Base-by-base conservation (phyloP, 768 basidiomycete species). In the Lentinula guzmanii region DNA sequence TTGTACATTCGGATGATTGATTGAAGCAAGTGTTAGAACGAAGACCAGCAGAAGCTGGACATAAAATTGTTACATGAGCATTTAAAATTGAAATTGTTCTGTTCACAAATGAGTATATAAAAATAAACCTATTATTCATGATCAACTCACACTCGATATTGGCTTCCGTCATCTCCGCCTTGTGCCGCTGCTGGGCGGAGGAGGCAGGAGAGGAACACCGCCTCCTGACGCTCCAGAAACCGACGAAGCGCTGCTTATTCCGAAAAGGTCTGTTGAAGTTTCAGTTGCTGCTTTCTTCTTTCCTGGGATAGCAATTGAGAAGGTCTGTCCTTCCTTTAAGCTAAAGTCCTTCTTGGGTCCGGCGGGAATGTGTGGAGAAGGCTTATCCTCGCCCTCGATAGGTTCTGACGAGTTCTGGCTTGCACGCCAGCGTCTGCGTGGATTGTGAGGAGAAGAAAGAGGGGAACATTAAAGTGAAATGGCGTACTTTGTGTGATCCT, bases 261-360 rank as follows among this genome's bases (percentile, higher is more conserved):
- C 76, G 18, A 84, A 65, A 39, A 84, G 67, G 64, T 70, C 79
- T 5, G 73, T 70, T 18, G 70, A 64, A 37, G 72, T 66, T 13
- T 70, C 68, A 45, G 69, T 74, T 5, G 72, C 64, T 16, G 74
- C 62, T 70, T 81, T 81, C 60, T 72, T 76, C 58, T 87, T 85
- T n/a, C 94, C 93, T 6, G 95, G 95, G 62, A 97, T 92, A 37
- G 84, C 77, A 65, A 98, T 96, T 4, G 89, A 88, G 72, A 98
- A 95, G 0, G 95, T 97, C 71, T 98, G 92, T 8, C 95, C 95
- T 66, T 94, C 93, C 72, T 96, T 97, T 66, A 98, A 75, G 42
- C 90, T 90, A 73, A 94, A 97, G 66, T 98, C 95, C 72, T 93
- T 92, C 79, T 93, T 94, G 1, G 93, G 91, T 9, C 89, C 92